Evolutionary conservation across 2,329 filamentous ascomycete genomes (phyloP).

Genomic region (Paraconiothyrium sp.): DNA sequence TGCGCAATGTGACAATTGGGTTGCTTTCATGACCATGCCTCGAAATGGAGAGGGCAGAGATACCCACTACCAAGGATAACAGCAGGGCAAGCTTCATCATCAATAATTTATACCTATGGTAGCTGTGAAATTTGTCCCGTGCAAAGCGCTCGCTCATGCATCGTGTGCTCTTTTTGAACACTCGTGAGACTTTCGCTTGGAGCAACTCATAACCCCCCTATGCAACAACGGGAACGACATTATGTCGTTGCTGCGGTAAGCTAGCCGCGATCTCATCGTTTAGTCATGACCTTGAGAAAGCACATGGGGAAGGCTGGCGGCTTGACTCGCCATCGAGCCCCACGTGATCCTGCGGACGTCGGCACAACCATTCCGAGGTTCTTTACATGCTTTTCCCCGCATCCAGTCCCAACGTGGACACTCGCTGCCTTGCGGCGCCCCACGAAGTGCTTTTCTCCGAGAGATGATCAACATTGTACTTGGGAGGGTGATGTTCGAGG

Average conservation of each 20-base stretch:
- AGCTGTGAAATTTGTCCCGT: background rate
- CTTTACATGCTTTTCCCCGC: background rate
- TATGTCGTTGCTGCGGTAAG: background rate
- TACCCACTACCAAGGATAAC: background rate
- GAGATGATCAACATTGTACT: background rate
- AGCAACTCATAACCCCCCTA: background rate
- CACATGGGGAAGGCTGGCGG: background rate
- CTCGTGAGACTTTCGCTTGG: background rate
- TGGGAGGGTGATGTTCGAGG: background rate
- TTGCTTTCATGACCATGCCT: background rate
- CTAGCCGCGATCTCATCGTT: background rate
- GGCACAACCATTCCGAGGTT: background rate
- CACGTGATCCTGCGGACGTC: background rate
- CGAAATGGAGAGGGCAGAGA: background rate
- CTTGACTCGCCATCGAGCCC: background rate
- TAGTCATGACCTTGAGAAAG: background rate
- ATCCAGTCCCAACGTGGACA: constrained; percentile 2
- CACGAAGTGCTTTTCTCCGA: constrained; percentile 1
- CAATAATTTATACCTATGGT: too few species aligned
- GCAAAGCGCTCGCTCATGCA: background rate
- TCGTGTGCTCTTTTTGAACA: background rate
- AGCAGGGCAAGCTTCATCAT: background rate
- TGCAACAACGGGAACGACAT: background rate
- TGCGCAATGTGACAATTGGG: constrained; percentile 23
- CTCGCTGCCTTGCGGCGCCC: background rate